Base-by-base conservation (phyloP, 1,284 basidiomycete species). In the Prillingera fragicola region DNA sequence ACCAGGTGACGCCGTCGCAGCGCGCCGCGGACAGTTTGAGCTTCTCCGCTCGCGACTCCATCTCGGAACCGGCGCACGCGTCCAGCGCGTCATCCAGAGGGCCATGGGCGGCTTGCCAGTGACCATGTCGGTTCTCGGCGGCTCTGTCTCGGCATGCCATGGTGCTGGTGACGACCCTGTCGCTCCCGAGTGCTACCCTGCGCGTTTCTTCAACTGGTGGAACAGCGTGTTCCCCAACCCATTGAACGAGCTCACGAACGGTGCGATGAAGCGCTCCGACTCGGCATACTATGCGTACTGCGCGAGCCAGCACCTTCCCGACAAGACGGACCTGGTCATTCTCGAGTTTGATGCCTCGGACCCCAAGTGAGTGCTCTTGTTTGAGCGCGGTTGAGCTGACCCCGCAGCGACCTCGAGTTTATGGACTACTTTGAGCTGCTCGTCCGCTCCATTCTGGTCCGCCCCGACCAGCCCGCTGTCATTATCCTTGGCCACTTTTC, bases 211-310 rank as follows among this genome's bases (percentile, higher is more conserved):
- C 75, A 77, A 83, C 47, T 96, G 92, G 91, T 92, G 90, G 85
- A 89, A 92, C 71, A 79, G 77, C 40, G 79, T 95, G 14, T 96
- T 96, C 73, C 91, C 91, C 1, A 87, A 96, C 70, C 90, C 90
- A 0, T 86, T 85, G 3, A 88, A 88, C 8, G 90, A 95, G 69
- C 78, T 96, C 54, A 96, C 92, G 13, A 95, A 95, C 67, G 92
- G 91, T 24, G 92, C 91, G 3, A 84, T 90, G 75, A 79, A 87
- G 19, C 79, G 81, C 38, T 89, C 88, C 27, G 85, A 85, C 69
- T 90, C 89, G 4, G 83, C 82, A 4, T 96, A 96, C 74, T 96
- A 89, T 73, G 85, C 84, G 4, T 95, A 84, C 72, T 96, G 92
- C 76, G 84, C 81, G 43, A 78, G 78, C 3, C 90, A 94, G 62